phyloP scores from a whole-genome alignment of 805 yeast genomes.

The Yamadazyma paraphyllophila region DNA sequence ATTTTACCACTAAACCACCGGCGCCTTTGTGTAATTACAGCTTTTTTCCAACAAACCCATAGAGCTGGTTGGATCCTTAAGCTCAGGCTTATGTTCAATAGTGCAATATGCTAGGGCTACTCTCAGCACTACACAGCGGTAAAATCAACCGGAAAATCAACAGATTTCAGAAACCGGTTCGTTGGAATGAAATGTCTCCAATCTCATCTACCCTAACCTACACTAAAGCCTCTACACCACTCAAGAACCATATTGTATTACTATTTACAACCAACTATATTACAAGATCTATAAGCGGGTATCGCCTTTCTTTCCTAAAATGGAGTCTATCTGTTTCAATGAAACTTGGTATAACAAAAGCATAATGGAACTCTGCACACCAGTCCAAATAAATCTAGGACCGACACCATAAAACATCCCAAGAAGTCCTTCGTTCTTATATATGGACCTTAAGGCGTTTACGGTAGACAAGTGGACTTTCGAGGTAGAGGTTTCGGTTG shows the following conservation, averaged over 20 bases:
- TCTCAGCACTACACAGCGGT: too few species aligned
- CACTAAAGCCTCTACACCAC: too few species aligned
- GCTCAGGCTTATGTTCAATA: too few species aligned
- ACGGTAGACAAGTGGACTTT: constrained; percentile 22
- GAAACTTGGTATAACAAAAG: constrained; percentile 80
- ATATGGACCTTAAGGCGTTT: constrained; percentile 43
- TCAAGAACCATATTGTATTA: background rate
- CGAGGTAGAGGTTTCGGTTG: constrained; percentile 36
- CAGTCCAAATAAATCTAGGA: constrained; percentile 95
- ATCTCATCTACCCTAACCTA: too few species aligned
- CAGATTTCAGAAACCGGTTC: too few species aligned
- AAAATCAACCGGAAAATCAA: too few species aligned
- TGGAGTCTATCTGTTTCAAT: constrained; percentile 46
- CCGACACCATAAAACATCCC: constrained; percentile 95
- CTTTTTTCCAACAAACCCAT: background rate
- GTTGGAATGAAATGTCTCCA: too few species aligned
- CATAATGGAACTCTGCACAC: constrained; percentile 93
- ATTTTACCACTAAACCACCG: constrained; percentile 9
- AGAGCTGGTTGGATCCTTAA: too few species aligned
- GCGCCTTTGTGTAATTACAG: background rate
- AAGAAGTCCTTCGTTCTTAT: constrained; percentile 66
- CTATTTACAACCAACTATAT: constrained; percentile 5
- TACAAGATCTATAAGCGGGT: constrained; percentile 3
- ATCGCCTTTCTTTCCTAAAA: constrained; percentile 2
- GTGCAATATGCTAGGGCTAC: too few species aligned